Conservation (phyloP, 1,284 basidiomycete genomes). For the Gomphus sp. region DNA sequence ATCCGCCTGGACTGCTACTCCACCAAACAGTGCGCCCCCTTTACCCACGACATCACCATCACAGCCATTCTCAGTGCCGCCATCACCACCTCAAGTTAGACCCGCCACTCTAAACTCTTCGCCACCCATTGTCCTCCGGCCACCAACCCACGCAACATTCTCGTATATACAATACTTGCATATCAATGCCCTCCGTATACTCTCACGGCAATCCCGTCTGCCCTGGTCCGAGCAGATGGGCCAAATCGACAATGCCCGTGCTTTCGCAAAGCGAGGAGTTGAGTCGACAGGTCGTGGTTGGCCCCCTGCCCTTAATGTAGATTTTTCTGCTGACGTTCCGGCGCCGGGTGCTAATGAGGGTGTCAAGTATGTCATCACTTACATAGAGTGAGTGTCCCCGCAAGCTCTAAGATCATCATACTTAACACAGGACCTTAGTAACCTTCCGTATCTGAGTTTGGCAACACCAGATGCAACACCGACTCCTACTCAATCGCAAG, state of each 20-base stretch:
- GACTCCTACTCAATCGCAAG: conserved; percentile 53
- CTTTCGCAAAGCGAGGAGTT: conserved; percentile 20
- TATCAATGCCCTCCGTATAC: conserved; percentile 21
- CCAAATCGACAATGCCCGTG: conserved; percentile 14
- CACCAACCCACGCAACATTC: conserved; percentile 1
- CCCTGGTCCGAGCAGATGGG: conserved; percentile 10
- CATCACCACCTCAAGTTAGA: neutral
- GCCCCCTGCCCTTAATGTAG: conserved; percentile 53
- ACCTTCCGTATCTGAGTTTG: conserved; percentile 44
- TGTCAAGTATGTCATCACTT: conserved; percentile 47
- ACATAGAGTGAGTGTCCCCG: conserved; percentile 43
- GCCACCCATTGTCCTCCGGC: neutral
- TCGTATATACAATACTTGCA: conserved; percentile 23
- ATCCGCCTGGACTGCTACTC: conserved; percentile 54
- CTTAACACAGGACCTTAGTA: conserved; percentile 7
- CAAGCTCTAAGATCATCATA: neutral
- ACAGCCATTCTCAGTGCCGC: neutral
- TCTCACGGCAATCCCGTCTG: conserved; percentile 17
- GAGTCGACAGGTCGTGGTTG: conserved; percentile 46
- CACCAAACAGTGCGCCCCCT: conserved; percentile 24
- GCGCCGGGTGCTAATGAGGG: conserved; percentile 28
- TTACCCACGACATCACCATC: conserved; percentile 6
- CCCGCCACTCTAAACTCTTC: neutral
- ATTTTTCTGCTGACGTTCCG: conserved; percentile 31
- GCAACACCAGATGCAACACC: conserved; percentile 39